Conservation (phyloP, 805 yeast genomes). For the Yamadazyma sp. region DNA sequence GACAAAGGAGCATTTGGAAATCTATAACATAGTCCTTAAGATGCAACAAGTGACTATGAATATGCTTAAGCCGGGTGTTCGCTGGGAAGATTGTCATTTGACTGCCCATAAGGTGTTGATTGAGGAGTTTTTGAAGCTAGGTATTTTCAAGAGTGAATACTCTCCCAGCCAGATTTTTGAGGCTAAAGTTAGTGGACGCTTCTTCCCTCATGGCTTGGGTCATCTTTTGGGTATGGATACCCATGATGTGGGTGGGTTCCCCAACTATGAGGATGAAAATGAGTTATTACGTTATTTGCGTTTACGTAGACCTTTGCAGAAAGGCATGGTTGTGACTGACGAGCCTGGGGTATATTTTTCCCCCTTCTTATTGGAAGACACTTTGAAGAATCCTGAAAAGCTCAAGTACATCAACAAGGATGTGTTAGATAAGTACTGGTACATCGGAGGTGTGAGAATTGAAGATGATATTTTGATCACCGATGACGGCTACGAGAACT, state of each 20-base stretch:
- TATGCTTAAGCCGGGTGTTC: conserved; percentile 75
- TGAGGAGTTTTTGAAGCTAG: conserved; percentile 66
- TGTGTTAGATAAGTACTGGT: conserved; percentile 73
- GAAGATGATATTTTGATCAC: conserved; percentile 91
- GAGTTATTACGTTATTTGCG: conserved; percentile 76
- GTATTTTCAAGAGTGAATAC: conserved; percentile 62
- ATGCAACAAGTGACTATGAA: conserved; percentile 79
- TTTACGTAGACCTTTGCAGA: conserved; percentile 67
- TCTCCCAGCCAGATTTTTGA: conserved; percentile 65
- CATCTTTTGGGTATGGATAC: conserved; percentile 93
- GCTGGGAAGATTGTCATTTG: conserved; percentile 84
- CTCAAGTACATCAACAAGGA: conserved; percentile 60
- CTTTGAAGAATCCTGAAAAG: conserved; percentile 48
- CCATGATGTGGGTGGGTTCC: conserved; percentile 90
- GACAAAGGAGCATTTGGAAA: conserved; percentile 81
- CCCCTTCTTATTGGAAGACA: conserved; percentile 71
- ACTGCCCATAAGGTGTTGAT: conserved; percentile 78
- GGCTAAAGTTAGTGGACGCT: conserved; percentile 70
- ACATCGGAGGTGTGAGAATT: conserved; percentile 95
- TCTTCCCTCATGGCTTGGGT: conserved; percentile 96
- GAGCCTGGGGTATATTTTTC: conserved; percentile 96
- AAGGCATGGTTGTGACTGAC: conserved; percentile 86
- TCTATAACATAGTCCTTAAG: conserved; percentile 73
- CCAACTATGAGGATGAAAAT: conserved; percentile 83
- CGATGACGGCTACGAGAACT: conserved; percentile 70